Base-by-base conservation (phyloP, 192 early-diverging fungal species). In the Linnemannia elongata region DNA sequence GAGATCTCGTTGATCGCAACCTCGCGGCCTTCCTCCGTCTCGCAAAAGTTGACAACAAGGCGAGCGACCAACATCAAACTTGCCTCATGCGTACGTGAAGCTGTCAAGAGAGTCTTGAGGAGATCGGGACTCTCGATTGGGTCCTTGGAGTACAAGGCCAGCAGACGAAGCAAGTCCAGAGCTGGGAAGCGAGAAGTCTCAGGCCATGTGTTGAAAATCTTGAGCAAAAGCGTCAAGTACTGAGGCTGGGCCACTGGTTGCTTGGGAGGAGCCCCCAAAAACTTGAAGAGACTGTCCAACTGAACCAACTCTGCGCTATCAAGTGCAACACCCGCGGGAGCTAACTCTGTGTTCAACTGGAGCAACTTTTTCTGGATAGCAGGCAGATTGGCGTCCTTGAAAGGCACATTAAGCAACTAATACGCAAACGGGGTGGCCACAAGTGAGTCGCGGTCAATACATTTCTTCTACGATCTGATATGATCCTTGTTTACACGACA, bases 121-220 rank as follows among this genome's bases (percentile, higher is more conserved):
- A 89, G 63, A 88, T 90, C 75, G 80, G 81, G 80, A 70, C 80
- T 83, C 82, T 92, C 74, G 71, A 93, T 84, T 22, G 93, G 84
- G 39, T 77, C 72, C 4, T 91, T 85, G 2, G 93, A 89, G 68
- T 92, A 88, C 5, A 96, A 82, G 1, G 93, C 91, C 6, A 88
- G 80, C 18, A 98, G 83, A 5, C 98, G 94, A 33, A 98, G 78
- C 30, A 98, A 82, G 80, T 99, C 98, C 42, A 99, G 91, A 9
- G 92, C 94, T 88, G 81, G 69, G 69, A 86, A 83, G 33, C 54
- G 80, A 83, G 73, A 79, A 30, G 72, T 82, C 22, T 89, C 86
- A 7, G 97, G 95, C 97, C 97, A 99, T 3, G 77, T 52, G 47
- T 91, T 79, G 36, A 91, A 91, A 24, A 94, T 80, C 52, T 91